Percentiles rank a stretch among this genome's conserved stretches.
Evolutionary conservation across 2,329 filamentous ascomycete genomes (phyloP).

Genomic region (Phialocephala subalpina): DNA sequence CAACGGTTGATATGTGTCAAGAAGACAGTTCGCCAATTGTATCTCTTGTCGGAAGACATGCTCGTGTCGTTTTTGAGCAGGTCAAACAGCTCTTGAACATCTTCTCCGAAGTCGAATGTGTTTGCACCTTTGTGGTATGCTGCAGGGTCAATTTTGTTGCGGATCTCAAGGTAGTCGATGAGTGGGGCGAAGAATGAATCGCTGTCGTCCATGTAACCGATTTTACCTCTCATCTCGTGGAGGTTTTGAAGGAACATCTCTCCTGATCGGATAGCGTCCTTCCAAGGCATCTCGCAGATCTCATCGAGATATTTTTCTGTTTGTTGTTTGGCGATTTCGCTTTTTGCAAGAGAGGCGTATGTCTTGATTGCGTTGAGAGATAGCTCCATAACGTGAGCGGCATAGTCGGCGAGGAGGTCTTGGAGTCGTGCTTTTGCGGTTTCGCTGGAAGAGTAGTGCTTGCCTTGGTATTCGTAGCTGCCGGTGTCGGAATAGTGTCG

Average conservation of each 20-base stretch:
- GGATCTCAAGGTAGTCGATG: neutral
- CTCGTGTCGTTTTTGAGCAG: neutral
- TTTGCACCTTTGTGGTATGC: neutral
- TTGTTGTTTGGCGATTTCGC: neutral
- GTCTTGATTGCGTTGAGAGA: neutral
- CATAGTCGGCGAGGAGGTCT: slow-evolving; percentile 8
- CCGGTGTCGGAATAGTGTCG: neutral
- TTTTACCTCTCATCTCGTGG: neutral
- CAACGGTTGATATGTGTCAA: neutral
- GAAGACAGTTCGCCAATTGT: neutral
- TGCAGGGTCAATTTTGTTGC: neutral
- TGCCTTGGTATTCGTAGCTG: neutral
- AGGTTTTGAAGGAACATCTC: neutral
- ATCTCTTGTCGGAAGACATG: neutral
- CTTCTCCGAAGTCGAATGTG: neutral
- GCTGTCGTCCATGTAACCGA: neutral
- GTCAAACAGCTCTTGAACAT: neutral
- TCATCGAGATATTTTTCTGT: neutral
- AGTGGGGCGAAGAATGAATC: neutral
- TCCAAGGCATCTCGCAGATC: neutral
- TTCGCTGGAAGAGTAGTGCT: neutral
- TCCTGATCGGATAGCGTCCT: neutral
- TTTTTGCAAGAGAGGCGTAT: neutral
- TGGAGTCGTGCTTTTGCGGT: neutral
- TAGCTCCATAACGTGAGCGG: neutral